phyloP scores from a whole-genome alignment of 441 rosid genomes.

The Capsella rubella region DNA sequence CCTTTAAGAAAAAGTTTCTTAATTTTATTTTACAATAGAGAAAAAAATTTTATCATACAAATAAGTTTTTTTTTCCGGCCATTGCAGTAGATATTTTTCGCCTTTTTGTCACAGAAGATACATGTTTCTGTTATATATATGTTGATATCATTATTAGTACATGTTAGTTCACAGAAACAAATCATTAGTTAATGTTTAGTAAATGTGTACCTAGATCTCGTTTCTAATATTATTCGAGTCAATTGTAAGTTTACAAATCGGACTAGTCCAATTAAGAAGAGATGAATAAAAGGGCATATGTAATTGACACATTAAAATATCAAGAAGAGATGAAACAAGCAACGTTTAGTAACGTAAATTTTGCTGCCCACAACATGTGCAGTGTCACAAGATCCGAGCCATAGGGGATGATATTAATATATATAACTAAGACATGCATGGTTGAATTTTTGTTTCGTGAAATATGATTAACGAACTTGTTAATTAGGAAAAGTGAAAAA shows the following conservation, averaged over 20 bases:
- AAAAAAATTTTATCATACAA: too few species aligned
- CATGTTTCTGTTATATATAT: not conserved
- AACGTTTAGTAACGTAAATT: conserved; percentile 40
- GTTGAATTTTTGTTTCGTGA: conserved; percentile 25
- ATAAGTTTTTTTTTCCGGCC: too few species aligned
- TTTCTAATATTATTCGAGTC: conserved; percentile 12
- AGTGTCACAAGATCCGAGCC: conserved; percentile 41
- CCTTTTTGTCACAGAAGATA: not conserved
- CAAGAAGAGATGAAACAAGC: conserved; percentile 15
- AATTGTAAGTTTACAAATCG: not conserved
- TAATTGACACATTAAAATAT: not conserved
- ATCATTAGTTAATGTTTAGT: not conserved
- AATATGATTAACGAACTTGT: conserved; percentile 19
- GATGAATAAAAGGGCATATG: not conserved
- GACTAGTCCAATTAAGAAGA: not conserved
- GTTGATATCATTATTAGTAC: not conserved
- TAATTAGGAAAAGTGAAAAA: not conserved
- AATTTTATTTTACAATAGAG: too few species aligned
- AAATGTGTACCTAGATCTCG: conserved; percentile 21
- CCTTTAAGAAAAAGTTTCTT: too few species aligned
- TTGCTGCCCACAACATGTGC: conserved; percentile 44
- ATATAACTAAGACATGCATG: not conserved
- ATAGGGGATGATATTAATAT: not conserved
- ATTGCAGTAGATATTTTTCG: not conserved
- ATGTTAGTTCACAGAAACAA: not conserved